Evolutionary conservation across 129 eudicot species (phyloP).

Genomic region (Pulicaria dysenterica): DNA sequence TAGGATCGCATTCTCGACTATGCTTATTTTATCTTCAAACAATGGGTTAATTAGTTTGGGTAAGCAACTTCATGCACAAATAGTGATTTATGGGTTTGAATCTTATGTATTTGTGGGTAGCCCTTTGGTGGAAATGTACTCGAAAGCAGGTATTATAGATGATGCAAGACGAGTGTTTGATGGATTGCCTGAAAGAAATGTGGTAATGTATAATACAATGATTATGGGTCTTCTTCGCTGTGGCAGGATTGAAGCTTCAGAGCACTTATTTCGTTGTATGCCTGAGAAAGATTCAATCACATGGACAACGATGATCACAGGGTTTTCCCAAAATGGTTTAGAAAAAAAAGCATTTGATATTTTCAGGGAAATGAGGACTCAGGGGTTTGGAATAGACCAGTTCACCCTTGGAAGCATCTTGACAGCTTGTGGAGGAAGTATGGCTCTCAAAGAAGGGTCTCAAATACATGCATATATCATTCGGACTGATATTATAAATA

Average conservation of each 20-base stretch:
- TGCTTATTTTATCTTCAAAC: conserved; percentile 60
- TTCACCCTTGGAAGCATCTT: conserved; percentile 88
- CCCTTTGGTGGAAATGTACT: conserved; percentile 86
- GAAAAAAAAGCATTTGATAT: conserved; percentile 53
- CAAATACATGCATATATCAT: conserved; percentile 70
- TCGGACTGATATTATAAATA: conserved; percentile 51
- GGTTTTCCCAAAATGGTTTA: conserved; percentile 70
- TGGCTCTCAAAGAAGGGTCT: conserved; percentile 65
- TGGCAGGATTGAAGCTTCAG: conserved; percentile 74
- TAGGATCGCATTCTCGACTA: conserved; percentile 73
- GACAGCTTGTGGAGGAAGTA: conserved; percentile 76
- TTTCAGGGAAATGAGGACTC: conserved; percentile 61
- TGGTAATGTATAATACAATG: conserved; percentile 83
- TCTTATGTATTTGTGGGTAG: conserved; percentile 83
- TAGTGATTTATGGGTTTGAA: conserved; percentile 64
- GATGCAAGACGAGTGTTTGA: conserved; percentile 67
- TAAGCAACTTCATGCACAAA: conserved; percentile 71
- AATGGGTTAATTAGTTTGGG: conserved; percentile 59
- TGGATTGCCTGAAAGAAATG: conserved; percentile 69
- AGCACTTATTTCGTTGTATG: conserved; percentile 52
- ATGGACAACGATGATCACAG: conserved; percentile 94
- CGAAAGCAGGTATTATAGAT: conserved; percentile 55
- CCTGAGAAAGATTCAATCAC: conserved; percentile 78
- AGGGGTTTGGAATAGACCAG: conserved; percentile 63
- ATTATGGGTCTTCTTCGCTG: conserved; percentile 68